Evolutionary conservation across 371 early-diverging fungal genomes (phyloP), one percentile per base, ranked within the genome.

Genomic region (Amoeboaphelidium protococcarum): DNA sequence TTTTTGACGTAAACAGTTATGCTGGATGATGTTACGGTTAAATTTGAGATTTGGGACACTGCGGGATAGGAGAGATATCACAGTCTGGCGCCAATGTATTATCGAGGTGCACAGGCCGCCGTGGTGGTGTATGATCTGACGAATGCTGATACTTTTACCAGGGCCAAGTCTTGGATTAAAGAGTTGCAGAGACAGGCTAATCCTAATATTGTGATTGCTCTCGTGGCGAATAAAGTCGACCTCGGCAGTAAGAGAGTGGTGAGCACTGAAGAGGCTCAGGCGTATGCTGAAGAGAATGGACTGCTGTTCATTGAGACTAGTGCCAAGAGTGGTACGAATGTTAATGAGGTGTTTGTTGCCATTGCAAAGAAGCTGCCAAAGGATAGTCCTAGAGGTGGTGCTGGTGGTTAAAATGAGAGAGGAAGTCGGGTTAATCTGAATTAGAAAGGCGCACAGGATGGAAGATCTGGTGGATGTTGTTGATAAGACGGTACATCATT

Each of bases 141-240:
- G 23, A n/a, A 37, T 19, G 59, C 73, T 73, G 79, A 82, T 23
- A 88, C 92, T 42, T 73, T 97, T 60, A 85, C 83, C 47, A 85
- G 79, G 59, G 98, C 98, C 26, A 92, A 91, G 59, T 74, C 83
- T 45, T 99, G 99, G 99, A 86, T 98, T 25, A 80, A 85, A 50
- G 97, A 97, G 58, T 71, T 94, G 50, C 85, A 85, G 66, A 76
- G 86, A 52, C 89, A 87, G 57, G 89, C 90, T 40, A 92, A 82
- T 62, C 81, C 83, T 45, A 78, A 78, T 58, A 95, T 88, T 54
- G 83, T 95, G 47, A 90, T 88, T 67, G 90, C 91, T 12, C 67
- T 98, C 49, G 91, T 89, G 41, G 97, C 59, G 10, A 61, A 61
- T 44, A 61, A 61, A 44, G 48, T 42, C 2, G 42, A 42, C 21